Base-by-base conservation (phyloP, 208 protist species). In the Trypanosoma platydactyli region DNA sequence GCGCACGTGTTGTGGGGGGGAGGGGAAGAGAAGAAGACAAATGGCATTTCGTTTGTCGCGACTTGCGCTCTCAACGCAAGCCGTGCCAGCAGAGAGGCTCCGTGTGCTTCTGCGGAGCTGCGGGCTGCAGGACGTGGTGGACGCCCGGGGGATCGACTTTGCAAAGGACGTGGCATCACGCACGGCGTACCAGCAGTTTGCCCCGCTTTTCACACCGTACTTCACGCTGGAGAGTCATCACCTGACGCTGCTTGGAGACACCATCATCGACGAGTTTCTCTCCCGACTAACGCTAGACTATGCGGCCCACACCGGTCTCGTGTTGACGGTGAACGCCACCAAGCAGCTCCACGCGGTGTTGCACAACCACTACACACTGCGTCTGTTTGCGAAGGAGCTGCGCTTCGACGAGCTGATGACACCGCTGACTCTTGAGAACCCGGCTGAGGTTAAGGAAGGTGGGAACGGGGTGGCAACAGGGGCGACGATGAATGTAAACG, bases 361-460 rank as follows among this genome's bases (percentile, higher is more conserved):
- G 40, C 86, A 92, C 71, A 91, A 92, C 60, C 89, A 95, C 77
- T 92, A 82, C 55, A 63, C 80, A 20, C 24, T 91, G 54, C 83
- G 78, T 0, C 75, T 89, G 11, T 89, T 95, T 53, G 86, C 89
- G 9, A 84, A 87, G 42, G 79, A 91, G 44, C 51, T 89, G 24
- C 63, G 77, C 16, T 84, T 95, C 60, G 79, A 84, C 27, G 80
- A 86, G 42, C 77, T 92, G 16, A 61, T 61, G n/a, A 64, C 87
- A 20, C 73, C 80, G 3, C 50, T 80, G 11, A 46, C 5, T 22
- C 22, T 71, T 16, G 57, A 65, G 0, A 27, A 50, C 20, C 16
- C 30, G 6, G 22, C 24, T 20, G 48, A 24, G 18, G 41, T 29
- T n/a, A 55, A 18, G 16, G 24, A n/a, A 11, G 55, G 24, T 11